These are phyloP conservation scores for Quercus suber DNA, from an alignment of 306 rosid species.

Conservation along the genomic window DNA sequence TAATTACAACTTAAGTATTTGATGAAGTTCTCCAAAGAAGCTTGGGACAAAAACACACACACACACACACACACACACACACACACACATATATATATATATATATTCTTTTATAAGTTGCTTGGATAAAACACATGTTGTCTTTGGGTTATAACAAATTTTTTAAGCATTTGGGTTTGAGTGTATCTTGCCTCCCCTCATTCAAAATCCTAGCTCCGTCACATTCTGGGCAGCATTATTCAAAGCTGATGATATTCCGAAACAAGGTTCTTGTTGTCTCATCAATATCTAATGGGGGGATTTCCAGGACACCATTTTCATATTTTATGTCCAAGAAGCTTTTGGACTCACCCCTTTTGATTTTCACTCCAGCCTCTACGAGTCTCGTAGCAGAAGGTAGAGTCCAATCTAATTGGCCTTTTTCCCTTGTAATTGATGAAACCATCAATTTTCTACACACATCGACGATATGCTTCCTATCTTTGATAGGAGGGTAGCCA, in stretches of 20 bases:
- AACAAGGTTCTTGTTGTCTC: conserved; percentile 15
- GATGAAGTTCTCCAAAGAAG: no score
- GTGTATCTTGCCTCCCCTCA: no score
- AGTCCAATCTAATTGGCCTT: not conserved
- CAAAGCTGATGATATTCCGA: conserved; percentile 7
- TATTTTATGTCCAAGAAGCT: conserved; percentile 8
- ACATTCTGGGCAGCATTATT: conserved; percentile 14
- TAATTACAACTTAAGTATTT: no score
- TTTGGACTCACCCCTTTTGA: not conserved
- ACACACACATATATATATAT: no score
- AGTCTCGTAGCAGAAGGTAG: not conserved
- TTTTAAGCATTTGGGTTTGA: no score
- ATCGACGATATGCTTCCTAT: conserved; percentile 9
- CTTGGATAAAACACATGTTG: no score
- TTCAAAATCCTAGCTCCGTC: no score
- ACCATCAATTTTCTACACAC: not conserved
- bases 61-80: no score
- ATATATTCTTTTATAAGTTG: no score
- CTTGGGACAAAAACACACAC: no score
- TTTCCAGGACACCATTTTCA: not conserved
- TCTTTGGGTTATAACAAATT: no score
- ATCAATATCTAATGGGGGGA: conserved; percentile 11
- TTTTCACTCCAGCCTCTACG: not conserved
- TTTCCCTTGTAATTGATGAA: not conserved
- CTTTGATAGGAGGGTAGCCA: no score